Evolutionary conservation across 2,329 filamentous ascomycete species (phyloP), one percentile per base, ranked within the genome.

Genomic region (Lasiodiplodia gonubiensis): DNA sequence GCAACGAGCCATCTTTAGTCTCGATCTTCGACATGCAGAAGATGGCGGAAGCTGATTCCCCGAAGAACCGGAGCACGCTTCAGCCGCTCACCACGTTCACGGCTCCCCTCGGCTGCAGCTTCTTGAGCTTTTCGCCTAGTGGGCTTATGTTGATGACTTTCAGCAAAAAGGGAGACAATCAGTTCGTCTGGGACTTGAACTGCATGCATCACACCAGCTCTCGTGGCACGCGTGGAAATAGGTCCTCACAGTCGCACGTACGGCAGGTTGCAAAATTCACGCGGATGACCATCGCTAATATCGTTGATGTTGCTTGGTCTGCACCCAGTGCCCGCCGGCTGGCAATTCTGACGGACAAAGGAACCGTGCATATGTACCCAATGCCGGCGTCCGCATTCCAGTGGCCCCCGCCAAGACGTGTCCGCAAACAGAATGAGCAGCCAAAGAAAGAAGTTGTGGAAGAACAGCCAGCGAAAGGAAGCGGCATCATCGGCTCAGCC

Each of bases 321-420:
- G 86, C 88, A 66, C 92, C 92, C 3, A 89, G 90, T 67, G 92
- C 92, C 25, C 92, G 97, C 75, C 90, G 92, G 68, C 82, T 96
- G 48, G 94, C 94, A 1, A 89, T 99, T 80, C 89, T 97, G 30
- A 98, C 95, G 0, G 93, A 97, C 74, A 92, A 94, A 72, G 93
- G 94, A n/a, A 99, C 95, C 10, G 89, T 97, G 12, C 95, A 99
- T 79, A 87, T 98, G 52, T 90, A 97, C 70, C 92, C 97, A 71
- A 87, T 98, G 78, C 93, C 93, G 10, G 85, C 88, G 54, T 91
- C 88, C 70, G 92, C 92, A 4, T 94, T 94, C 72, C 89, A 91
- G 71, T 97, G 94, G 94, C 94, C 94, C 49, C 92, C 93, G 27
- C 89, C 88, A 51, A 81, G 82, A 54, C 80, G 82, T 39, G 68